A percentile compares a stretch with the other conserved stretches of the same genome.
Evolutionary conservation across 192 early-diverging fungal species (phyloP).

Genomic region (Backusella parvicylindrica): DNA sequence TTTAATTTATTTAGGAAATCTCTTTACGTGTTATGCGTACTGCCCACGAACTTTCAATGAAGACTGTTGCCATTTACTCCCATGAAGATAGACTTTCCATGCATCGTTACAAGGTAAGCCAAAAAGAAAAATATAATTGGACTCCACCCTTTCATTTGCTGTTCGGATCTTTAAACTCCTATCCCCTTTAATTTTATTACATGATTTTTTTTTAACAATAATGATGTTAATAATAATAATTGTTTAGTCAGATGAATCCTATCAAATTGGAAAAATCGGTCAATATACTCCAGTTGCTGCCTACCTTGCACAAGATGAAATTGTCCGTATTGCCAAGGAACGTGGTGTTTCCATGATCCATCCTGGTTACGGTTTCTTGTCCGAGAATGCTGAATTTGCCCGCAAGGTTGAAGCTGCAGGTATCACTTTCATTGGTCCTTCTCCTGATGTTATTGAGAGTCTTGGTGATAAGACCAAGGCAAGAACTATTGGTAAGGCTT

Average conservation of each 20-base stretch:
- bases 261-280: conserved; percentile 86
- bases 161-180: not conserved
- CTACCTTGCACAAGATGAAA: conserved; percentile 92
- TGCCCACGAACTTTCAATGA: conserved; percentile 88
- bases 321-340: conserved; percentile 81
- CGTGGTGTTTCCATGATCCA: conserved; percentile 86
- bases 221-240: too few relatives aligned
- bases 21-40: conserved; percentile 93
- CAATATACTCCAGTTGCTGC: conserved; percentile 89
- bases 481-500: conserved; percentile 62
- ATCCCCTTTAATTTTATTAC: conserved; percentile 7
- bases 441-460: conserved; percentile 77
- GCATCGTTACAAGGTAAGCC: conserved; percentile 85
- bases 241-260: conserved; percentile 89
- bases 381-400: conserved; percentile 92
- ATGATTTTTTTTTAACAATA: conserved; percentile 3
- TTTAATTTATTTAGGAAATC: conserved; percentile 63
- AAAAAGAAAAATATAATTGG: conserved; percentile 2
- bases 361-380: conserved; percentile 95
- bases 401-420: conserved; percentile 84
- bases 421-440: conserved; percentile 90
- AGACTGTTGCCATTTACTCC: conserved; percentile 84
- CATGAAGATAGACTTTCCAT: conserved; percentile 89
- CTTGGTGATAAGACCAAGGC: conserved; percentile 97
- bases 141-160: not conserved